Evolutionary conservation across 352 stramenopile species (phyloP).

Genomic region (Elongisporangium senticosum): DNA sequence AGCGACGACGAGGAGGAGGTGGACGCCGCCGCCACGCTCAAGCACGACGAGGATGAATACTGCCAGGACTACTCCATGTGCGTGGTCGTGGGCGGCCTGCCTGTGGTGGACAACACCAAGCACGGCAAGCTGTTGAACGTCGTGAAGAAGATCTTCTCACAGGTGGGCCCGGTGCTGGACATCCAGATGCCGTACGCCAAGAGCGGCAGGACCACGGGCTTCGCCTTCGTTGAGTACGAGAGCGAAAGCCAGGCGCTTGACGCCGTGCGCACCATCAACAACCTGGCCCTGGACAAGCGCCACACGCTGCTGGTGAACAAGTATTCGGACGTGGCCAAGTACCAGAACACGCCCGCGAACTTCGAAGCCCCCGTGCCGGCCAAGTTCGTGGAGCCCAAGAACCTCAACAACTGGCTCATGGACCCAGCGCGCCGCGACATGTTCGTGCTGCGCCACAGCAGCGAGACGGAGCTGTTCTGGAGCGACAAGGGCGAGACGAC

Average conservation of each 20-base stretch:
- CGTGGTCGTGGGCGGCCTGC: conserved; percentile 75
- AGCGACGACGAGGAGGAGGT: conserved; percentile 68
- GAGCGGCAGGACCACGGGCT: conserved; percentile 59
- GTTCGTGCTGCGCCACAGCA: conserved; percentile 92
- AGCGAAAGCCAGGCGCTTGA: conserved; percentile 66
- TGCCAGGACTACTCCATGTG: conserved; percentile 77
- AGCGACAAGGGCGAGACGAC: conserved; percentile 85
- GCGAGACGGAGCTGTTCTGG: conserved; percentile 97
- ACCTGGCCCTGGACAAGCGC: conserved; percentile 95
- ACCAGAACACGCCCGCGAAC: conserved; percentile 45
- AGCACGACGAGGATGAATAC: conserved; percentile 73
- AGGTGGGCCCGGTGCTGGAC: conserved; percentile 70
- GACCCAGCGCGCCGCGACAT: conserved; percentile 91
- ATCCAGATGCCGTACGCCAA: conserved; percentile 73
- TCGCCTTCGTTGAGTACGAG: conserved; percentile 82
- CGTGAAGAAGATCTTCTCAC: conserved; percentile 84
- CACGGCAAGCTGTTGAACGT: conserved; percentile 81
- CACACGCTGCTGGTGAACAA: conserved; percentile 93
- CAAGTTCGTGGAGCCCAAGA: conserved; percentile 89
- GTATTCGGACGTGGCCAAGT: conserved; percentile 88
- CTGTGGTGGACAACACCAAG: conserved; percentile 68
- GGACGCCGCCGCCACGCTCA: conserved; percentile 50
- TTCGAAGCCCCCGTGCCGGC: conserved; percentile 82
- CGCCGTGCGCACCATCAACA: conserved; percentile 80
- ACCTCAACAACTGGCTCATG: conserved; percentile 92